These are phyloP conservation scores for Talaromyces sp. DNA, from an alignment of 2,329 filamentous ascomycete genomes.

Conservation along the genomic window DNA sequence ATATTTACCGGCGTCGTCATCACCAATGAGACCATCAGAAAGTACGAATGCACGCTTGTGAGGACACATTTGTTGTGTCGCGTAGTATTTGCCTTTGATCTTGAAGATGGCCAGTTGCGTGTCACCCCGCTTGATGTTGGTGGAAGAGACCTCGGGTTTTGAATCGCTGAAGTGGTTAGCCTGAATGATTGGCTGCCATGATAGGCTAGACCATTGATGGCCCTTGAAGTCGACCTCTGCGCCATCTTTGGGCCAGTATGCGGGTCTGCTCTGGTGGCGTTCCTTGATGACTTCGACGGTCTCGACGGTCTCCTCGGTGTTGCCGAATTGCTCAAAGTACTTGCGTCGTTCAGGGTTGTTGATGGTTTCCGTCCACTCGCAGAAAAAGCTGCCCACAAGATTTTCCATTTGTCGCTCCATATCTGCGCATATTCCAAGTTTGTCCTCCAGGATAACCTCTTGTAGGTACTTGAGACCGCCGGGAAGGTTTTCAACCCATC, in stretches of 20 bases:
- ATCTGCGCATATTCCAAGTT: slow-evolving; percentile 76
- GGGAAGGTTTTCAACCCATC: slow-evolving; percentile 80
- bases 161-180: slow-evolving; percentile 60
- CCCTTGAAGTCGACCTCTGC: slow-evolving; percentile 69
- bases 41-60: slow-evolving; percentile 90
- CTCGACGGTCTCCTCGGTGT: slow-evolving; percentile 68
- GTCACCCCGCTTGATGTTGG: slow-evolving; percentile 78
- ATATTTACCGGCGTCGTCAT: slow-evolving; percentile 56
- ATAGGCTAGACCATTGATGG: slow-evolving; percentile 60
- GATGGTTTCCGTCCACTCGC: slow-evolving; percentile 86
- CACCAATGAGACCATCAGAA: slow-evolving; percentile 77
- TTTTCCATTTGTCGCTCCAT: slow-evolving; percentile 86
- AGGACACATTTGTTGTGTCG: slow-evolving; percentile 91
- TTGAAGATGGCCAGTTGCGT: slow-evolving; percentile 87
- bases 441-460: slow-evolving; percentile 79
- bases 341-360: slow-evolving; percentile 63
- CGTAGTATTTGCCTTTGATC: slow-evolving; percentile 74
- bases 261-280: slow-evolving; percentile 68
- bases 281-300: slow-evolving; percentile 69
- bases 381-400: slow-evolving; percentile 78
- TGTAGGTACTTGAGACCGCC: slow-evolving; percentile 80
- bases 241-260: slow-evolving; percentile 70
- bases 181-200: slow-evolving; percentile 78
- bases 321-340: slow-evolving; percentile 78
- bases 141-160: slow-evolving; percentile 54